Percentiles rank a stretch among this genome's conserved stretches.
Evolutionary conservation across 2,329 filamentous ascomycete genomes (phyloP).

Genomic region (Pleurostoma richardsiae): DNA sequence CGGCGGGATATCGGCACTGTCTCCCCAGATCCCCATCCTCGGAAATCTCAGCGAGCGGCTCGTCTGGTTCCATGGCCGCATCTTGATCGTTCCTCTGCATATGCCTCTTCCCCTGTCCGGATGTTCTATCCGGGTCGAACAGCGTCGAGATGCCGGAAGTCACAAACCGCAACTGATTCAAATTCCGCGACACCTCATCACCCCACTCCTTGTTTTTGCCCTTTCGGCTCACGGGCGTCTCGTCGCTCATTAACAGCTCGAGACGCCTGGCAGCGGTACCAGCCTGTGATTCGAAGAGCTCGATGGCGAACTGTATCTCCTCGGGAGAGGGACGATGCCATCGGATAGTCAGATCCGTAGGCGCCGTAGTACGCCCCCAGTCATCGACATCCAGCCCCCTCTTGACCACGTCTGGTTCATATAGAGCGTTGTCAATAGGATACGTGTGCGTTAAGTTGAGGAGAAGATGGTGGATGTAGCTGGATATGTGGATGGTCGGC

Average conservation of each 20-base stretch:
- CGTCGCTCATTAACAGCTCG: constrained; percentile 72
- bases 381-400: constrained; percentile 70
- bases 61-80: constrained; percentile 38
- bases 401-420: constrained; percentile 70
- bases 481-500: constrained; percentile 92
- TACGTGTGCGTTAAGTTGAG: constrained; percentile 94
- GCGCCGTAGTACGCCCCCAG: constrained; percentile 77
- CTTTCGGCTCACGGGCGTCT: constrained; percentile 78
- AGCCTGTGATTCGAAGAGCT: constrained; percentile 82
- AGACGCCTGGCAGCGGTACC: constrained; percentile 71
- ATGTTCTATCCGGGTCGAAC: constrained; percentile 75
- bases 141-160: constrained; percentile 85
- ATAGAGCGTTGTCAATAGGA: constrained; percentile 81
- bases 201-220: constrained; percentile 99
- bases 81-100: constrained; percentile 42
- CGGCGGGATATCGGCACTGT: constrained; percentile 83
- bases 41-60: constrained; percentile 56
- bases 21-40: constrained; percentile 81
- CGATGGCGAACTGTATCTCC: constrained; percentile 84
- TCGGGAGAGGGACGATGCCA: constrained; percentile 66
- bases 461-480: constrained; percentile 93
- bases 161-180: constrained; percentile 83
- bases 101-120: constrained; percentile 43
- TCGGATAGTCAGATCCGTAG: constrained; percentile 72
- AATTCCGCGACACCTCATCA: constrained; percentile 86